Conservation (phyloP, 768 basidiomycete genomes). For the Boletus rubroflammeus region DNA sequence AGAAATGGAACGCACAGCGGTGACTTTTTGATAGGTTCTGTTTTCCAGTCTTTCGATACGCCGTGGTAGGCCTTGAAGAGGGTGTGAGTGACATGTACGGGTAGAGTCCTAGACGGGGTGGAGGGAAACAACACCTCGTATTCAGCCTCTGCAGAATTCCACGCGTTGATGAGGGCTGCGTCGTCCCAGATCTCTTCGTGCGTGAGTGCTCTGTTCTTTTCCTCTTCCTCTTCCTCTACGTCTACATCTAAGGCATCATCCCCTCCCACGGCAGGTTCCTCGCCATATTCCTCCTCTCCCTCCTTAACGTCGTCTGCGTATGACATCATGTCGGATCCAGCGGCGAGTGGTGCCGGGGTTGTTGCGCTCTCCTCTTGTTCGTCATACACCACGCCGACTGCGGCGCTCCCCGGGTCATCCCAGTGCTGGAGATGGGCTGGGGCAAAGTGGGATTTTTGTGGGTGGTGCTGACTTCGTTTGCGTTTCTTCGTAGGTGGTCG, state of each 20-base stretch:
- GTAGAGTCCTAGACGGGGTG: neutral
- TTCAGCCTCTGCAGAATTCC: slow-evolving; percentile 81
- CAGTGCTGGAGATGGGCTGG: slow-evolving; percentile 37
- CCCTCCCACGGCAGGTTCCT: slow-evolving; percentile 9
- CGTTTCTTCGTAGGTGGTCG: slow-evolving; percentile 53
- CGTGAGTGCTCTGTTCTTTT: slow-evolving; percentile 61
- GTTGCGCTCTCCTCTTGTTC: slow-evolving; percentile 16
- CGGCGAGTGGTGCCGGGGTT: neutral
- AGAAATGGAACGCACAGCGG: slow-evolving; percentile 51
- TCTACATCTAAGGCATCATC: slow-evolving; percentile 26
- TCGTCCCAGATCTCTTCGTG: slow-evolving; percentile 85
- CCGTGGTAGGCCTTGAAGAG: slow-evolving; percentile 57
- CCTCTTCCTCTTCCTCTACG: slow-evolving; percentile 36
- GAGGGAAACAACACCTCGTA: slow-evolving; percentile 49
- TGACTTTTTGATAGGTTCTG: slow-evolving; percentile 64
- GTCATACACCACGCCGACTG: slow-evolving; percentile 31
- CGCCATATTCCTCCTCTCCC: slow-evolving; percentile 24
- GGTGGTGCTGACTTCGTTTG: slow-evolving; percentile 27
- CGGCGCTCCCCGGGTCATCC: slow-evolving; percentile 37
- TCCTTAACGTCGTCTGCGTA: slow-evolving; percentile 8
- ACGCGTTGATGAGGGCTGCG: slow-evolving; percentile 75
- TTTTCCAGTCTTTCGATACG: slow-evolving; percentile 65
- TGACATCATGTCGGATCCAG: neutral
- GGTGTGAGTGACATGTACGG: neutral
- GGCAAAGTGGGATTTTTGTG: neutral